Percentiles rank a stretch among this genome's conserved stretches.
Evolutionary conservation across 345 rosid species (phyloP).

Genomic region (Eucalyptus cloeziana): DNA sequence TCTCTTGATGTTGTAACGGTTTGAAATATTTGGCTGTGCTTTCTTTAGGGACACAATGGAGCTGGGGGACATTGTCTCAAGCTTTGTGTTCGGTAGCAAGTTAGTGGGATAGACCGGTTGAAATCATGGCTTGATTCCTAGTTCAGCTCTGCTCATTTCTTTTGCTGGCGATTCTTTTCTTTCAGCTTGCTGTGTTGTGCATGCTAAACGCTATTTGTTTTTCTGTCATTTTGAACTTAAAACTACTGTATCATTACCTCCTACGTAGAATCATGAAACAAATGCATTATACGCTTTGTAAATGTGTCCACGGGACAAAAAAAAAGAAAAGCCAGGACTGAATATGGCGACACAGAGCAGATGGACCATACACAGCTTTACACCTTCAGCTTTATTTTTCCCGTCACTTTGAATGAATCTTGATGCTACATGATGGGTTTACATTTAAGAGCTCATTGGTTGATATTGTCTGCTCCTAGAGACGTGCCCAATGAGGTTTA

Average conservation of each 20-base stretch:
- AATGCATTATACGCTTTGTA: neutral
- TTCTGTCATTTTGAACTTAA: neutral
- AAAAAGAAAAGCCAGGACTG: neutral
- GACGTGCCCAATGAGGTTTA: conserved; percentile 78
- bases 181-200: neutral
- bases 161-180: neutral
- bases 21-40: neutral
- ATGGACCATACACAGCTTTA: neutral
- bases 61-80: neutral
- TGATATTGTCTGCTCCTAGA: conserved; percentile 4
- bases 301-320: neutral
- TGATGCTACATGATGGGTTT: neutral
- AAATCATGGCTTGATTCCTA: neutral
- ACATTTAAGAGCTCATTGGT: neutral
- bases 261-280: neutral
- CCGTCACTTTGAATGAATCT: neutral
- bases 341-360: neutral
- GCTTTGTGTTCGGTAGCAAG: neutral
- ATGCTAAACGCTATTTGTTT: neutral
- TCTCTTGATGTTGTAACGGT: neutral
- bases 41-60: neutral
- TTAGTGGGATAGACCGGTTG: neutral
- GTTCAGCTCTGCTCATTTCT: neutral
- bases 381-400: neutral
- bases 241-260: neutral